These are phyloP conservation scores for Mycena floridula DNA, from an alignment of 768 basidiomycete species.

Conservation along the genomic window DNA sequence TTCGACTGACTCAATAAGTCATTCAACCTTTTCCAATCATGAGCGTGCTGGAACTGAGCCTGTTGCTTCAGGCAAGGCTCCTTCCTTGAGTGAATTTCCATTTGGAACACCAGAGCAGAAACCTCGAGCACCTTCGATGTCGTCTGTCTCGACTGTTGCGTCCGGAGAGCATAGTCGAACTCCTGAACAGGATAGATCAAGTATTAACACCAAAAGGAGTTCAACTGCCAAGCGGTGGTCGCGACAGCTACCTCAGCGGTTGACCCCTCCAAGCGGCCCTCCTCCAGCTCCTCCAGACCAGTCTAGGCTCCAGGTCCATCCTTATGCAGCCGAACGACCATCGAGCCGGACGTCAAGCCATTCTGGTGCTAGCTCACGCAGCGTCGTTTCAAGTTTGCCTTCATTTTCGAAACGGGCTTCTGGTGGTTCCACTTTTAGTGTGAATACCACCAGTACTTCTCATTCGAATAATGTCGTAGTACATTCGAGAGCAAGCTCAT, in stretches of 20 bases:
- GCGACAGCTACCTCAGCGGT: slow-evolving; percentile 45
- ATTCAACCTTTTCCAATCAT: too few species aligned
- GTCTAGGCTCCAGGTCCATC: slow-evolving; percentile 19
- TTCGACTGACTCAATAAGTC: too few species aligned
- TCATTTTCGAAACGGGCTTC: slow-evolving; percentile 50
- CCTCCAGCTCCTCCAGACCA: slow-evolving; percentile 40
- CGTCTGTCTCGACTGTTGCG: slow-evolving; percentile 40
- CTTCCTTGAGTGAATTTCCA: slow-evolving; percentile 18
- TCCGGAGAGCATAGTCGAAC: slow-evolving; percentile 30
- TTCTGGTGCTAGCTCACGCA: slow-evolving; percentile 33
- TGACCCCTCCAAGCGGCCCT: slow-evolving; percentile 56
- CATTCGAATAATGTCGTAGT: slow-evolving; percentile 22
- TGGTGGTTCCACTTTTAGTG: slow-evolving; percentile 41
- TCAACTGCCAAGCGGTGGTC: slow-evolving; percentile 46
- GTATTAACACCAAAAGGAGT: slow-evolving; percentile 27
- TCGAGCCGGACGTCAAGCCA: slow-evolving; percentile 30
- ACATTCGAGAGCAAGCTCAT: slow-evolving; percentile 14
- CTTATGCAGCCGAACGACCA: slow-evolving; percentile 24
- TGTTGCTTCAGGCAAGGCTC: slow-evolving; percentile 3
- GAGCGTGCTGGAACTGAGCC: background rate
- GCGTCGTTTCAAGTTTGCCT: slow-evolving; percentile 39
- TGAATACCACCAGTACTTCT: slow-evolving; percentile 34
- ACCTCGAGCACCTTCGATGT: slow-evolving; percentile 16
- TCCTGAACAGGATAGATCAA: slow-evolving; percentile 21
- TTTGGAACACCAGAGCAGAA: slow-evolving; percentile 34